These are phyloP conservation scores for Monosporascus sp. DNA, from an alignment of 2,329 filamentous ascomycete genomes.

Conservation along the genomic window DNA sequence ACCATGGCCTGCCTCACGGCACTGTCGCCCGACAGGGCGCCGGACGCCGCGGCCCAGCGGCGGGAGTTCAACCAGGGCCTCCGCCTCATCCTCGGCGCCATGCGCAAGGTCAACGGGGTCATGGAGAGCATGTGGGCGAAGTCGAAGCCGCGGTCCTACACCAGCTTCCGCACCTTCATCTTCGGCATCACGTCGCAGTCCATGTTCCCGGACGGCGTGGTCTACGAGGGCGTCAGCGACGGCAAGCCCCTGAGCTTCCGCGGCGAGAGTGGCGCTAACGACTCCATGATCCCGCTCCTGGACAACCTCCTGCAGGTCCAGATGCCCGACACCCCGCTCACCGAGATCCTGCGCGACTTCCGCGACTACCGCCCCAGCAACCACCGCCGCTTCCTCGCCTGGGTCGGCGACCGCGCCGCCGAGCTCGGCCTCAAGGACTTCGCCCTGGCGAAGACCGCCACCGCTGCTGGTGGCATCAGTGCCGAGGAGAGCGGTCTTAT, in stretches of 20 bases:
- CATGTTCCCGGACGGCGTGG: constrained; percentile 89
- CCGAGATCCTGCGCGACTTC: constrained; percentile 83
- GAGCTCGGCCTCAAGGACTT: constrained; percentile 53
- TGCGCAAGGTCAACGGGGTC: constrained; percentile 66
- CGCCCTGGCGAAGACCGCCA: constrained; percentile 37
- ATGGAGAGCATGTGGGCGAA: constrained; percentile 94
- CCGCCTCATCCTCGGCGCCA: constrained; percentile 52
- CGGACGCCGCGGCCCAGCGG: constrained; percentile 33
- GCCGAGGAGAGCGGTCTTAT: constrained; percentile 36
- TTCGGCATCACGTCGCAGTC: constrained; percentile 90
- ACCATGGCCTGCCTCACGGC: constrained; percentile 57
- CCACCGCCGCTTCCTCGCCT: constrained; percentile 77
- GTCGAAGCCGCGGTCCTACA: constrained; percentile 78
- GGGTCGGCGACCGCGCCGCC: constrained; percentile 50
- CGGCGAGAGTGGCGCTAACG: constrained; percentile 89
- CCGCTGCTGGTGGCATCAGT: constrained; percentile 16
- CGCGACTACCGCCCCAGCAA: constrained; percentile 82
- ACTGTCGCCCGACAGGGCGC: constrained; percentile 26
- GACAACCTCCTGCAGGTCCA: constrained; percentile 81
- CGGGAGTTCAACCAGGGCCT: constrained; percentile 60
- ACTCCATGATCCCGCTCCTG: constrained; percentile 79
- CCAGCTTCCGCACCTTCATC: constrained; percentile 91
- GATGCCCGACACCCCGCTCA: constrained; percentile 87
- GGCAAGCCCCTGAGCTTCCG: constrained; percentile 71
- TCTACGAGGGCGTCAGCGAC: constrained; percentile 79